A percentile compares a stretch with the other conserved stretches of the same genome.
Conservation (phyloP, 2,329 filamentous ascomycete species). For the Pseudocercospora vitis region DNA sequence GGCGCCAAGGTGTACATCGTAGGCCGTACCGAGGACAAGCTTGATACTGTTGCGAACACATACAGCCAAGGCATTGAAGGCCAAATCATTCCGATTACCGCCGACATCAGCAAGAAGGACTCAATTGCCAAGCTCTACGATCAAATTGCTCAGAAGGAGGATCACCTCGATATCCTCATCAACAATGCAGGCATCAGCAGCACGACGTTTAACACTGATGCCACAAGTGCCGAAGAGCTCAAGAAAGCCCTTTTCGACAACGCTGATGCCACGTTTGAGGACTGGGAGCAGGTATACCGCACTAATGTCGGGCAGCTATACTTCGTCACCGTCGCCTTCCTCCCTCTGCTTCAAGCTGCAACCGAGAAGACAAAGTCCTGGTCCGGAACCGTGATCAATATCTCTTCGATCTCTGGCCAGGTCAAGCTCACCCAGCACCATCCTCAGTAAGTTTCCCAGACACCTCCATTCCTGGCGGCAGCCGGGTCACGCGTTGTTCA, state of each 20-base stretch:
- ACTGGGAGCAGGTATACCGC: constrained; percentile 48
- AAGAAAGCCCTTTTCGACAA: constrained; percentile 48
- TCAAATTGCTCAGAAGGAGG: constrained; percentile 47
- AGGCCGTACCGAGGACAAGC: constrained; percentile 50
- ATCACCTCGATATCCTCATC: constrained; percentile 46
- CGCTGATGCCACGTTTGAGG: constrained; percentile 42
- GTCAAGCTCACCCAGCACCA: constrained; percentile 50
- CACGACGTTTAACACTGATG: constrained; percentile 42
- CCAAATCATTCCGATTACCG: constrained; percentile 48
- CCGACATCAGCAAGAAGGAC: constrained; percentile 48
- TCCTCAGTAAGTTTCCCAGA: too few species aligned
- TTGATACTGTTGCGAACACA: constrained; percentile 47
- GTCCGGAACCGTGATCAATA: constrained; percentile 49
- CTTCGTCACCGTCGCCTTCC: constrained; percentile 49
- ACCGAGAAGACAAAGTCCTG: constrained; percentile 45
- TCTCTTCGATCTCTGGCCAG: constrained; percentile 47
- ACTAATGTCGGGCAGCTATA: constrained; percentile 52
- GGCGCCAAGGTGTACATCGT: constrained; percentile 51
- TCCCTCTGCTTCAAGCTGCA: constrained; percentile 48
- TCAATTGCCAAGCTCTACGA: constrained; percentile 45
- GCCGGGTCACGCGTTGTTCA: too few species aligned
- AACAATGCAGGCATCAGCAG: constrained; percentile 51
- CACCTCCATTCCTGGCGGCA: too few species aligned
- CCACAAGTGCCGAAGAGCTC: constrained; percentile 44
- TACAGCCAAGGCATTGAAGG: constrained; percentile 48